These are phyloP conservation scores for Candida manassasensis DNA, from an alignment of 805 yeast genomes.

Conservation along the genomic window DNA sequence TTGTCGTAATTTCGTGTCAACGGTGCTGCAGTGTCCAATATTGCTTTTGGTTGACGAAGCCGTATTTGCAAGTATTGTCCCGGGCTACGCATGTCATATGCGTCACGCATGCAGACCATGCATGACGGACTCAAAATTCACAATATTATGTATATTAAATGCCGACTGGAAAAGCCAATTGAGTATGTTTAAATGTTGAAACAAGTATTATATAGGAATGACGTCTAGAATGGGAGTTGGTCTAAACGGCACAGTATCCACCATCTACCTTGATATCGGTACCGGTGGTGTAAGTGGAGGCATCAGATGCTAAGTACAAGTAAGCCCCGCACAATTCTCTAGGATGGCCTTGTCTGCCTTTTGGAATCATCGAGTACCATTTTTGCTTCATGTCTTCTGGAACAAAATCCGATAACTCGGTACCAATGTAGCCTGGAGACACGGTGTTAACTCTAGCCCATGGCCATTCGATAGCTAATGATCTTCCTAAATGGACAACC, in stretches of 20 bases:
- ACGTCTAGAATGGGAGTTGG: too few relatives aligned
- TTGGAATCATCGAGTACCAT: slow-evolving; percentile 50
- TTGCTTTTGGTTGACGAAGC: too few relatives aligned
- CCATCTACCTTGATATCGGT: slow-evolving; percentile 76
- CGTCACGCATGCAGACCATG: too few relatives aligned
- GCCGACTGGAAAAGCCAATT: too few relatives aligned
- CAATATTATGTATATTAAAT: too few relatives aligned
- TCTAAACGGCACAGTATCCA: slow-evolving; percentile 57
- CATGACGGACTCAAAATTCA: too few relatives aligned
- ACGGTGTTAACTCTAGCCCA: slow-evolving; percentile 81
- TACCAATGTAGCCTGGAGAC: slow-evolving; percentile 82
- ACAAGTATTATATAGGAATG: too few relatives aligned
- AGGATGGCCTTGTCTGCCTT: slow-evolving; percentile 73
- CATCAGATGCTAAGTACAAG: slow-evolving; percentile 74
- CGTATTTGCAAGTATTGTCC: too few relatives aligned
- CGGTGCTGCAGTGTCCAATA: too few relatives aligned
- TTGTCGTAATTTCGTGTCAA: too few relatives aligned
- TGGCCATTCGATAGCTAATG: slow-evolving; percentile 88
- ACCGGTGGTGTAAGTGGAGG: slow-evolving; percentile 76
- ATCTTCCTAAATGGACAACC: slow-evolving; percentile 66
- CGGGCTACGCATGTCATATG: too few relatives aligned
- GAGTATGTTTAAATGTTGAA: too few relatives aligned
- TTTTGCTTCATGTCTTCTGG: slow-evolving; percentile 29
- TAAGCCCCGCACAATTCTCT: slow-evolving; percentile 77
- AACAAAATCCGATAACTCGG: slow-evolving; percentile 53